A percentile compares a stretch with the other conserved stretches of the same genome.
Evolutionary conservation across 1,284 basidiomycete genomes (phyloP).

Genomic region (Melampsora occidentalis): DNA sequence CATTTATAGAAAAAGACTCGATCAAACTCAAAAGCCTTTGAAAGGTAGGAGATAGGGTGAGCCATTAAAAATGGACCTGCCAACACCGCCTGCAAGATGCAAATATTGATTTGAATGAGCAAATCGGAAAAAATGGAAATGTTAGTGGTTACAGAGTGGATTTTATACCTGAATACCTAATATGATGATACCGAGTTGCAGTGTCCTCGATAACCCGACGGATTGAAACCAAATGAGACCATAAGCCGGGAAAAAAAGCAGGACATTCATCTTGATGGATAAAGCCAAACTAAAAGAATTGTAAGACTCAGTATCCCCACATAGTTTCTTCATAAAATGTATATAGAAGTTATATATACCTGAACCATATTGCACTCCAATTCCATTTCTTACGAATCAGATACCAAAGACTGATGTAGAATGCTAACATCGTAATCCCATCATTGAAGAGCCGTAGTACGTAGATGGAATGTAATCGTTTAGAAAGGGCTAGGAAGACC

Average conservation of each 20-base stretch:
- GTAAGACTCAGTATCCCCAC: constrained; percentile 66
- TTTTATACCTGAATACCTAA: constrained; percentile 55
- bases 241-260: constrained; percentile 78
- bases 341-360: background rate
- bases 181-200: constrained; percentile 63
- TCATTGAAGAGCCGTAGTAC: constrained; percentile 93
- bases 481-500: constrained; percentile 76
- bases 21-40: constrained; percentile 78
- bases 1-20: constrained; percentile 89
- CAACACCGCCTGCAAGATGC: constrained; percentile 62
- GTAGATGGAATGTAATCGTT: constrained; percentile 90
- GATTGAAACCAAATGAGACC: constrained; percentile 76
- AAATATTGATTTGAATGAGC: background rate
- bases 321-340: background rate
- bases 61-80: constrained; percentile 70
- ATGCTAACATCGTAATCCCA: constrained; percentile 70
- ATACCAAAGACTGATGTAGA: constrained; percentile 56
- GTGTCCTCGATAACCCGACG: constrained; percentile 66
- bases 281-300: constrained; percentile 66
- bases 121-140: background rate
- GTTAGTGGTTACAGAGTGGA: constrained; percentile 3
- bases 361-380: constrained; percentile 43
- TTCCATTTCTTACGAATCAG: constrained; percentile 55
- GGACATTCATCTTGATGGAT: constrained; percentile 91
- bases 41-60: constrained; percentile 66